Conservation (phyloP, 2,329 filamentous ascomycete genomes). For the Leptographium radiaticola region DNA sequence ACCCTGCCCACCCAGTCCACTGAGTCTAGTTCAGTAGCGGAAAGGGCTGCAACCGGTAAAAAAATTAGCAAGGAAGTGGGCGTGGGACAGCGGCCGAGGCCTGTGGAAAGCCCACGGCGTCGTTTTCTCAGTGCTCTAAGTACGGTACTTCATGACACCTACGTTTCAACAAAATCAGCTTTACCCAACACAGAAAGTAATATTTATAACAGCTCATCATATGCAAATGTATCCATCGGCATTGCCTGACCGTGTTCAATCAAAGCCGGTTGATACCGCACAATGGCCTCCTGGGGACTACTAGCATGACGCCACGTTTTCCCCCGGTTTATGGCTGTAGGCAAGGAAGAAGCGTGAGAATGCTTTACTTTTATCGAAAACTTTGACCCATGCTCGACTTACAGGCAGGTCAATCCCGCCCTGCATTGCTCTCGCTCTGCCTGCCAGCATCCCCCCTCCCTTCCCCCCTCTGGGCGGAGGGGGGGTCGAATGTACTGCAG, state of each 20-base stretch:
- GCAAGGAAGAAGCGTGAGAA: neutral
- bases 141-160: neutral
- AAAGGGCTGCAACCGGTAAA: too few species aligned
- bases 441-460: too few species aligned
- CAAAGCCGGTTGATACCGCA: neutral
- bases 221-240: neutral
- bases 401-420: too few species aligned
- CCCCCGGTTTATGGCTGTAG: neutral
- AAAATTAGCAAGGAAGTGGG: too few species aligned
- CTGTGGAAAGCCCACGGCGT: too few species aligned
- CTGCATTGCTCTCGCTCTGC: too few species aligned
- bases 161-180: neutral
- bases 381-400: too few species aligned
- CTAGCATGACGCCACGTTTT: slow-evolving; percentile 1
- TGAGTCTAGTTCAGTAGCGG: too few species aligned
- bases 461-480: too few species aligned
- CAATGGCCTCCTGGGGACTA: neutral
- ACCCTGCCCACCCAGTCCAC: neutral
- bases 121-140: neutral
- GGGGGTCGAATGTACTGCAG: too few species aligned
- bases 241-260: neutral
- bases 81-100: neutral
- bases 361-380: too few species aligned
- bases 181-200: neutral
- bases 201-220: neutral